A percentile compares a stretch with the other conserved stretches of the same genome.
These are phyloP conservation scores for Trichoderma breve DNA, from an alignment of 2,329 filamentous ascomycete genomes.

Conservation along the genomic window DNA sequence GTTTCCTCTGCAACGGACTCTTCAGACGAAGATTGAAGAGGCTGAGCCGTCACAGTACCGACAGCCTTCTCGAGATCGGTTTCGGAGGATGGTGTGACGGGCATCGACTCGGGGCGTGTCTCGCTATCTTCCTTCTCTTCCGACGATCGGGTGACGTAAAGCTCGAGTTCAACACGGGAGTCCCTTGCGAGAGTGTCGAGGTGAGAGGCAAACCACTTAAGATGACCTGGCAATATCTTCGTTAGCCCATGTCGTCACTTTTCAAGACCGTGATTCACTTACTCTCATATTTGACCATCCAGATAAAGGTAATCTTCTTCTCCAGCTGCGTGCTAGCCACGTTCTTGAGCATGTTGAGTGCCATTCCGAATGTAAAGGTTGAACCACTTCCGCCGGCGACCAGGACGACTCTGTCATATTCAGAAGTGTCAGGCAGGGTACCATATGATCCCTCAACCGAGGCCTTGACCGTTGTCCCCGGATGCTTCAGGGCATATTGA, in stretches of 20 bases:
- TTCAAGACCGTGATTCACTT: conserved; percentile 21
- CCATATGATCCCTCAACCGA: conserved; percentile 62
- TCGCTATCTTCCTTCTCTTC: not conserved
- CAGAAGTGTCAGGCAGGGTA: conserved; percentile 49
- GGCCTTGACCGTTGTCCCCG: conserved; percentile 47
- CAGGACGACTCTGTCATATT: conserved; percentile 56
- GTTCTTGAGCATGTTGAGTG: conserved; percentile 37
- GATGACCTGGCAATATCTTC: conserved; percentile 28
- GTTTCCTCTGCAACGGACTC: conserved; percentile 25
- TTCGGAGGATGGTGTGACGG: conserved; percentile 16
- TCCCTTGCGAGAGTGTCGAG: conserved; percentile 34
- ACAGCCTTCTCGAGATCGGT: conserved; percentile 18
- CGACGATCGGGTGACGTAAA: conserved; percentile 37
- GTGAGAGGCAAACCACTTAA: conserved; percentile 40
- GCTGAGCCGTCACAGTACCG: not conserved
- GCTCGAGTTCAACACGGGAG: conserved; percentile 30
- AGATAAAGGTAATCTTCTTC: conserved; percentile 39
- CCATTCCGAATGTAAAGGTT: conserved; percentile 50
- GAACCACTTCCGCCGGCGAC: conserved; percentile 61
- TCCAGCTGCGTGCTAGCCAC: conserved; percentile 22
- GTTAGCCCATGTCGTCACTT: not conserved
- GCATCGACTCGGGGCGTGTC: conserved; percentile 15
- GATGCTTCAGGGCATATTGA: conserved; percentile 47
- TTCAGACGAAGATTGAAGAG: conserved; percentile 16
- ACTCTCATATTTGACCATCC: conserved; percentile 40